Evolutionary conservation across 768 basidiomycete genomes (phyloP).

Genomic region (Mycena belliarum): DNA sequence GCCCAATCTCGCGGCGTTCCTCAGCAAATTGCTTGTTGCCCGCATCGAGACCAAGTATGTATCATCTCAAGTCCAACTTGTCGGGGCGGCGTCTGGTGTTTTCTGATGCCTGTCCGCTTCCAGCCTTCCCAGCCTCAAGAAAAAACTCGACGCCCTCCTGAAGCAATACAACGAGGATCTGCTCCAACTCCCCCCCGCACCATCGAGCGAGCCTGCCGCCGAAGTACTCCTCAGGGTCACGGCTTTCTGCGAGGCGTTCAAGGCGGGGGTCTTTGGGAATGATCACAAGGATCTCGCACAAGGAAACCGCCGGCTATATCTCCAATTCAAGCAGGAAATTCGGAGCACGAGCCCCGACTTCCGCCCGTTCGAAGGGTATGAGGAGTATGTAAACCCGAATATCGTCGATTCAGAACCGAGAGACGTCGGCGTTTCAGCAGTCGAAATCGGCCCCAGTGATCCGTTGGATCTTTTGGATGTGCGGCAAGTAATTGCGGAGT

Average conservation of each 20-base stretch:
- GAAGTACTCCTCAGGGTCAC: conserved; percentile 48
- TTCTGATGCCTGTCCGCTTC: background rate
- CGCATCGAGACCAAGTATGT: conserved; percentile 59
- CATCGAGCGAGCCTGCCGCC: conserved; percentile 40
- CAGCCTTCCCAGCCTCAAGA: conserved; percentile 50
- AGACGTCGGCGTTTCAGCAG: background rate
- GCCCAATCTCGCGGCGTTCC: conserved; percentile 48
- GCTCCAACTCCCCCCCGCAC: conserved; percentile 38
- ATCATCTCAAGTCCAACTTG: background rate
- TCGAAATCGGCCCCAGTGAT: background rate
- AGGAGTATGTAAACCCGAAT: background rate
- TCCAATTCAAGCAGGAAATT: conserved; percentile 34
- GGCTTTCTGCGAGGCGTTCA: conserved; percentile 44
- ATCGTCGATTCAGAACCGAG: background rate
- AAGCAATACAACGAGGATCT: conserved; percentile 34
- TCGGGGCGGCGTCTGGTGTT: too few species aligned
- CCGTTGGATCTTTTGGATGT: conserved; percentile 36
- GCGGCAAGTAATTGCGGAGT: conserved; percentile 36
- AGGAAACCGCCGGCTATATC: conserved; percentile 33
- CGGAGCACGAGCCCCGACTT: conserved; percentile 45
- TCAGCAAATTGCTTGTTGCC: conserved; percentile 52
- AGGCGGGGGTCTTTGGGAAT: conserved; percentile 32
- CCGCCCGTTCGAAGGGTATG: conserved; percentile 16
- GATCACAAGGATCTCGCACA: conserved; percentile 39
- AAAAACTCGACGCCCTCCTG: conserved; percentile 43